These are phyloP conservation scores for Botrytis tulipae DNA, from an alignment of 2,329 filamentous ascomycete genomes.

Conservation along the genomic window DNA sequence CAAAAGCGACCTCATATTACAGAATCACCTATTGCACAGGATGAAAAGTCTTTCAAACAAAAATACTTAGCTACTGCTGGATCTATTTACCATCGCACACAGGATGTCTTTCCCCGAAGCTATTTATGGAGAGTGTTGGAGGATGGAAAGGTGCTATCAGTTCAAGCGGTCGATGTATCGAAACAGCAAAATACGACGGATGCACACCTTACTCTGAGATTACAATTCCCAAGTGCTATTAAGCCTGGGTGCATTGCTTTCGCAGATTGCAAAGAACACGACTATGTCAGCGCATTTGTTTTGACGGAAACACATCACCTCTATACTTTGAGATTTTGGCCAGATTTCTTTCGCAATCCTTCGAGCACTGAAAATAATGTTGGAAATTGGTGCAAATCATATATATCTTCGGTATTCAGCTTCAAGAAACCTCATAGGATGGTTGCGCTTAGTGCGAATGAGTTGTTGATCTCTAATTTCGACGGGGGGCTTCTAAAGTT, in stretches of 20 bases:
- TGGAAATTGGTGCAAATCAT: constrained; percentile 74
- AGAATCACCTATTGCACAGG: constrained; percentile 51
- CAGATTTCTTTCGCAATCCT: constrained; percentile 74
- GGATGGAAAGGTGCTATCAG: constrained; percentile 73
- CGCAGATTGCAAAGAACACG: constrained; percentile 73
- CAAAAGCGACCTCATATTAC: constrained; percentile 43
- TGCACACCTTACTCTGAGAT: constrained; percentile 70
- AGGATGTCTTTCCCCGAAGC: constrained; percentile 73
- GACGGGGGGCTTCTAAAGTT: constrained; percentile 75
- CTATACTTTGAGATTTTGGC: constrained; percentile 78
- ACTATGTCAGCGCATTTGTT: constrained; percentile 75
- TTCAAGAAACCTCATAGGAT: constrained; percentile 81
- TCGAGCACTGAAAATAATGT: constrained; percentile 69
- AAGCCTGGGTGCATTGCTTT: constrained; percentile 77
- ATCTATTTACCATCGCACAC: constrained; percentile 79
- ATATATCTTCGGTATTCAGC: constrained; percentile 67
- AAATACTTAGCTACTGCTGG: constrained; percentile 74
- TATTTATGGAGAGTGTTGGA: constrained; percentile 91
- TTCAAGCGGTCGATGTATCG: constrained; percentile 79
- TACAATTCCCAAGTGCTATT: constrained; percentile 73
- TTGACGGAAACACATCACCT: constrained; percentile 77
- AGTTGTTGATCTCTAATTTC: constrained; percentile 76
- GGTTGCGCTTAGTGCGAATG: constrained; percentile 68
- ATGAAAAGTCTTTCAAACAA: constrained; percentile 70
- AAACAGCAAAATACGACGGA: constrained; percentile 65